Conservation (phyloP, 768 basidiomycete genomes). For the Xerocomellus amylosporus region DNA sequence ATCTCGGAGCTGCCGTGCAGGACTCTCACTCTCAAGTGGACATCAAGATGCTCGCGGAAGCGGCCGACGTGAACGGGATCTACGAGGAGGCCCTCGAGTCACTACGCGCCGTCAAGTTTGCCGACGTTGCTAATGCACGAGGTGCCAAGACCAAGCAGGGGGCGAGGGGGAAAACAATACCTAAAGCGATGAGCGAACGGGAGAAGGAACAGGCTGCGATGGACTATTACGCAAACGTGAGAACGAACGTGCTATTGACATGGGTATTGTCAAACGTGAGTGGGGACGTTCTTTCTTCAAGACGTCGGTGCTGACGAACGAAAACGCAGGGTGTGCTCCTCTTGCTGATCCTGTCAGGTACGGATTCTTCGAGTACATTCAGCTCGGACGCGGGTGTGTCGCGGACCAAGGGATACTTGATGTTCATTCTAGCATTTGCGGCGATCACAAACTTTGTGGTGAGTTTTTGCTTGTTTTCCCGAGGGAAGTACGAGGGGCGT, state of each 20-base stretch:
- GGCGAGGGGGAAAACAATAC: constrained; percentile 9
- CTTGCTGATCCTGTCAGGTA: constrained; percentile 63
- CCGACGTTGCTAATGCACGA: constrained; percentile 11
- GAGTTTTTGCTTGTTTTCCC: constrained; percentile 14
- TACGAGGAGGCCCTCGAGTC: constrained; percentile 84
- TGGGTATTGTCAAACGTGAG: constrained; percentile 86
- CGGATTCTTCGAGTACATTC: constrained; percentile 60
- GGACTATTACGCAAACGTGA: constrained; percentile 85
- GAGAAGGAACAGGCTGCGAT: constrained; percentile 74
- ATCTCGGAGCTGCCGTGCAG: constrained; percentile 82
- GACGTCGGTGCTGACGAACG: neutral
- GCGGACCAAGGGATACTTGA: constrained; percentile 70
- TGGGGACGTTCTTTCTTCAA: neutral
- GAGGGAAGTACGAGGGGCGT: neutral
- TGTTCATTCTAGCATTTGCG: constrained; percentile 78
- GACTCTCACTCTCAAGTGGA: constrained; percentile 81
- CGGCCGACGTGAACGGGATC: constrained; percentile 76
- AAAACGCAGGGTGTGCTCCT: constrained; percentile 59
- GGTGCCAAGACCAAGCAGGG: constrained; percentile 10
- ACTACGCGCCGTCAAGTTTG: constrained; percentile 54
- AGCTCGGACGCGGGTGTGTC: constrained; percentile 43
- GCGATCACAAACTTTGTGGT: constrained; percentile 71
- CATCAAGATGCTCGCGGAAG: constrained; percentile 79
- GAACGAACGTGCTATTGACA: constrained; percentile 75
- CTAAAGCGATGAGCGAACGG: constrained; percentile 38